These are phyloP conservation scores for Ganoderma lingzhi DNA, from an alignment of 1,284 basidiomycete genomes.

Conservation along the genomic window DNA sequence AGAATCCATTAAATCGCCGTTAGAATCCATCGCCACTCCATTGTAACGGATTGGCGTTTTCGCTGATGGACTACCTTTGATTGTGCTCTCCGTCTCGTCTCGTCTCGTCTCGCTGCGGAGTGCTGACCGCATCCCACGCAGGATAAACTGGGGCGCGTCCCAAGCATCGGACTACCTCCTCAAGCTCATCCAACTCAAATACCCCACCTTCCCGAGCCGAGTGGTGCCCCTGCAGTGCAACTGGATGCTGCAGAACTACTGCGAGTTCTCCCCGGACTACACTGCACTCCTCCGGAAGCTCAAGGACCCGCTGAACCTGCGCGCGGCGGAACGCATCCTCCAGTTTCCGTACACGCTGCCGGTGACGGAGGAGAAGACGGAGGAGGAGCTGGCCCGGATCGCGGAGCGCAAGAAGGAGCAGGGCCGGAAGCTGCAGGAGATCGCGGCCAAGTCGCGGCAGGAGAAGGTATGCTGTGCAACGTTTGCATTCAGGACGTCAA, in stretches of 20 bases:
- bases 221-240: conserved; percentile 64
- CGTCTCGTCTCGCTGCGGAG: too few relatives aligned
- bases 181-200: conserved; percentile 95
- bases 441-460: conserved; percentile 86
- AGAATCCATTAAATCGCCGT: too few relatives aligned
- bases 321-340: conserved; percentile 75
- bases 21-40: too few relatives aligned
- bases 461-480: conserved; percentile 72
- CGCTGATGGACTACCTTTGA: too few relatives aligned
- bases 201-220: conserved; percentile 84
- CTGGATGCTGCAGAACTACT: conserved; percentile 91
- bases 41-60: too few relatives aligned
- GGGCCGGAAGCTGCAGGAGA: conserved; percentile 89
- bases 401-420: conserved; percentile 87
- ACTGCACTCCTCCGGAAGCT: conserved; percentile 70
- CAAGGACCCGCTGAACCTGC: conserved; percentile 68
- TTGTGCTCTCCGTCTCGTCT: too few relatives aligned
- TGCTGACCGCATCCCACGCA: conserved; percentile 39
- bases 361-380: conserved; percentile 85
- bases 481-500: background rate
- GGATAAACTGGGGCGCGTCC: conserved; percentile 93
- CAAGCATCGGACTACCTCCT: conserved; percentile 93
- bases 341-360: conserved; percentile 87
- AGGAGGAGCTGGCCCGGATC: conserved; percentile 85
- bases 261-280: conserved; percentile 88